Evolutionary conservation across 129 eudicot genomes (phyloP).

Genomic region (Cynara cardunculus): DNA sequence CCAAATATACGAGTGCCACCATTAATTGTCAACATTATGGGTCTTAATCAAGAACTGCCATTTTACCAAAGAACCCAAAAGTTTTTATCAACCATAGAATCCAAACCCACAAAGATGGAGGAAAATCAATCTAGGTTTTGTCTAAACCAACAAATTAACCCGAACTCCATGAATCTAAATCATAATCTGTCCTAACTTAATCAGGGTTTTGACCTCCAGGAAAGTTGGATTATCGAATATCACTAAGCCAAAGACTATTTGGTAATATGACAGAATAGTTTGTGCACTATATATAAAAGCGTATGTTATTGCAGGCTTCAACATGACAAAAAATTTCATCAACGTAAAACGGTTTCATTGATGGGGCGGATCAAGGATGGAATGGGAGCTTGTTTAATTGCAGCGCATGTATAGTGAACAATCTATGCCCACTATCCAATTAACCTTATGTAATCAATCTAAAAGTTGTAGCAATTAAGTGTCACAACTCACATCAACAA

Average conservation of each 20-base stretch:
- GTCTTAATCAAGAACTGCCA: too few relatives aligned
- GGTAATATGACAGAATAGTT: not conserved
- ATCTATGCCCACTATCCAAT: not conserved
- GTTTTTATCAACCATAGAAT: too few relatives aligned
- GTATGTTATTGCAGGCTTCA: not conserved
- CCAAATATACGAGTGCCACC: too few relatives aligned
- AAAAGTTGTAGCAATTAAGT: not conserved
- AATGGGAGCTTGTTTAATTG: not conserved
- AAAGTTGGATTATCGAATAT: not conserved
- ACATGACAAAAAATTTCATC: not conserved
- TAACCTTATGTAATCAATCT: not conserved
- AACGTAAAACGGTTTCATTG: too few relatives aligned
- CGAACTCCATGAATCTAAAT: too few relatives aligned
- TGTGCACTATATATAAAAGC: not conserved
- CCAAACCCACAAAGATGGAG: too few relatives aligned
- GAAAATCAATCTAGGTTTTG: too few relatives aligned
- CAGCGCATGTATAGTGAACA: not conserved
- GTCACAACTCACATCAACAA: slow-evolving; percentile 9
- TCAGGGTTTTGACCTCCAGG: not conserved
- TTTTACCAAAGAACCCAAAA: too few relatives aligned
- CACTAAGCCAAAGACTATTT: not conserved
- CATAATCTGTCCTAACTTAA: too few relatives aligned
- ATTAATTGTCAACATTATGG: too few relatives aligned
- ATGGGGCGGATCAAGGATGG: not conserved
- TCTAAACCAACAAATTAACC: too few relatives aligned